These are phyloP conservation scores for Oryza brachyantha DNA, from an alignment of 176 grass and related monocot genomes.

Conservation along the genomic window DNA sequence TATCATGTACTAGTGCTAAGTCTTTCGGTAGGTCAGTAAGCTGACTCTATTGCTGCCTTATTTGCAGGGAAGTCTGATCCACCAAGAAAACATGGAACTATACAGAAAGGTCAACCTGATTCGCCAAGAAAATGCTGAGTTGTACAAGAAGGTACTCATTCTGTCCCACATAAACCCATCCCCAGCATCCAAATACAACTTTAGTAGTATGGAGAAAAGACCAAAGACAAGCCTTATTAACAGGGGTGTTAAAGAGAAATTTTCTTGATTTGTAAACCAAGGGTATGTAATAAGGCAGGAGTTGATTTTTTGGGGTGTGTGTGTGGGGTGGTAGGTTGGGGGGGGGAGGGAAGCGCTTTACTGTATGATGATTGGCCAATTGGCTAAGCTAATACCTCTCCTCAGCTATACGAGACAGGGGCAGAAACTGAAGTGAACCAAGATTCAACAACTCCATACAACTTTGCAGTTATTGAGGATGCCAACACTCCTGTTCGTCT, in stretches of 20 bases:
- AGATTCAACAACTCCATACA: conserved; percentile 52
- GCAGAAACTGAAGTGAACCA: conserved; percentile 34
- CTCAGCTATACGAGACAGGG: conserved; percentile 49
- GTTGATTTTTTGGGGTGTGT: too few relatives aligned
- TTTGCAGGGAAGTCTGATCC: conserved; percentile 65
- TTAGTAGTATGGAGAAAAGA: too few relatives aligned
- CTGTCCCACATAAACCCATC: too few relatives aligned
- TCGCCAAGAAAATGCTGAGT: conserved; percentile 63
- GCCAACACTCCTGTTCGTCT: conserved; percentile 46
- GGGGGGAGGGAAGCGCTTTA: background rate
- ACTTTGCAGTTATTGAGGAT: conserved; percentile 45
- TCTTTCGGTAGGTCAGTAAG: background rate
- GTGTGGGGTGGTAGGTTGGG: too few relatives aligned
- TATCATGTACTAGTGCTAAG: background rate
- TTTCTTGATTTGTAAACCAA: too few relatives aligned
- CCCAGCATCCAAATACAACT: too few relatives aligned
- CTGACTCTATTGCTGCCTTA: conserved; percentile 28
- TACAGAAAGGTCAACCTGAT: conserved; percentile 64
- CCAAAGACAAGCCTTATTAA: too few relatives aligned
- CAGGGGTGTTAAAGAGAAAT: too few relatives aligned
- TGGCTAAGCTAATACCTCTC: background rate
- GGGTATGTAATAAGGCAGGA: too few relatives aligned
- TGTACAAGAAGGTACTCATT: conserved; percentile 71
- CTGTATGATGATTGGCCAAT: background rate
- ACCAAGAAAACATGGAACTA: conserved; percentile 76